A percentile compares a stretch with the other conserved stretches of the same genome.
These are phyloP conservation scores for Thelephora ganbajun DNA, from an alignment of 768 basidiomycete genomes.

Conservation along the genomic window DNA sequence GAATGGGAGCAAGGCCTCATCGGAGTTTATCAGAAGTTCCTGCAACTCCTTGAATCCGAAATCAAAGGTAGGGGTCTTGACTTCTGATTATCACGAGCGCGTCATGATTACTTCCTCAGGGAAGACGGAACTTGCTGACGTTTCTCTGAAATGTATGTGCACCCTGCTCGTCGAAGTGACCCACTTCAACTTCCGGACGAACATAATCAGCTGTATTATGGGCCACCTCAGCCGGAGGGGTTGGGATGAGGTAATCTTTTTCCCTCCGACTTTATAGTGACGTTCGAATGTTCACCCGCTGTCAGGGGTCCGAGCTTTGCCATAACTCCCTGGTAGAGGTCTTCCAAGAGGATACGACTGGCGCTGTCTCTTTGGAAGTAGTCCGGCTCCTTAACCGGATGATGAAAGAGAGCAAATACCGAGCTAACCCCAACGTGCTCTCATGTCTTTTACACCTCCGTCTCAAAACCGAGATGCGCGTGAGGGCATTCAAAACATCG, in stretches of 20 bases:
- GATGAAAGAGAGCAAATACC: slow-evolving; percentile 87
- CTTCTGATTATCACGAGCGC: slow-evolving; percentile 1
- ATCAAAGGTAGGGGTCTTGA: slow-evolving; percentile 51
- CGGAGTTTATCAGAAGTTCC: slow-evolving; percentile 74
- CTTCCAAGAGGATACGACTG: slow-evolving; percentile 72
- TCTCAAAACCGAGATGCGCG: slow-evolving; percentile 71
- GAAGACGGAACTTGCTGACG: slow-evolving; percentile 49
- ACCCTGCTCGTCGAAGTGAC: slow-evolving; percentile 69
- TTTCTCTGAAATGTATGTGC: slow-evolving; percentile 78
- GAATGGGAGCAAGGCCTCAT: slow-evolving; percentile 97
- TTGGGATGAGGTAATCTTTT: slow-evolving; percentile 64
- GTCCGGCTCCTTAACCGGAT: slow-evolving; percentile 89
- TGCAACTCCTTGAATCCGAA: slow-evolving; percentile 74
- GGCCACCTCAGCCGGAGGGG: slow-evolving; percentile 70
- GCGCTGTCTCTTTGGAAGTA: slow-evolving; percentile 70
- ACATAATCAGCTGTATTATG: slow-evolving; percentile 82
- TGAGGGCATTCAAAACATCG: slow-evolving; percentile 61
- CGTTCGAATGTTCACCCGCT: slow-evolving; percentile 1
- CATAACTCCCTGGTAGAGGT: slow-evolving; percentile 68
- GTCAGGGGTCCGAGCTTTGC: slow-evolving; percentile 75
- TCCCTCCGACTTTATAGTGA: background rate
- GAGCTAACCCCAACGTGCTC: slow-evolving; percentile 80
- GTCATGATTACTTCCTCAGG: slow-evolving; percentile 21
- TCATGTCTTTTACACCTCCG: slow-evolving; percentile 76
- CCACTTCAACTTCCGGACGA: slow-evolving; percentile 94